Percentiles rank a stretch among this genome's conserved stretches.
These are phyloP conservation scores for Gossypium thurberi DNA, from an alignment of 345 rosid genomes.

Conservation along the genomic window DNA sequence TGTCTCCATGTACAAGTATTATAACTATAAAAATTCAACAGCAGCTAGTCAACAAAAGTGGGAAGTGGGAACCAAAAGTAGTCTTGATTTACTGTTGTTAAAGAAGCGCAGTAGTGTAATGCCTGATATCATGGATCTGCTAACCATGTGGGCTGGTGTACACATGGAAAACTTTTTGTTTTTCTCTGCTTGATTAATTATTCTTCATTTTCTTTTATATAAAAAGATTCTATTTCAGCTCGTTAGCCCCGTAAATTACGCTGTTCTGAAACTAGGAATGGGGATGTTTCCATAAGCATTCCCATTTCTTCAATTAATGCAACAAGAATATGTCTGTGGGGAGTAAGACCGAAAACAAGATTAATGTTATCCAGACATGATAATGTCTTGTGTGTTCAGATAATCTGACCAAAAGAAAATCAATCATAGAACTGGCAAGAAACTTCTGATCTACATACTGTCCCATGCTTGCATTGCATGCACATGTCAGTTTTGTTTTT, in stretches of 20 bases:
- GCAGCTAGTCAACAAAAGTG: neutral
- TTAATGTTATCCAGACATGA: neutral
- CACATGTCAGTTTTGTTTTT: neutral
- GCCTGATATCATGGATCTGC: neutral
- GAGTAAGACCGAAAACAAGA: neutral
- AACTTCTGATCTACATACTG: neutral
- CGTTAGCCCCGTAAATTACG: neutral
- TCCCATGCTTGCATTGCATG: neutral
- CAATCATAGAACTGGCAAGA: neutral
- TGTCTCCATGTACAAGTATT: neutral
- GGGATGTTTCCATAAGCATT: neutral
- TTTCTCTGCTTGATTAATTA: no score
- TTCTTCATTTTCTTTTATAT: no score
- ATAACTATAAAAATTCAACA: neutral
- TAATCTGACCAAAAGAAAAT: neutral
- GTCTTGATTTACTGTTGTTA: neutral
- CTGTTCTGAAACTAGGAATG: neutral
- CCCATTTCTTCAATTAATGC: neutral
- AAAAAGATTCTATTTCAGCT: neutral
- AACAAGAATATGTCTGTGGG: slow-evolving; percentile 1
- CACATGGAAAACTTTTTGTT: no score
- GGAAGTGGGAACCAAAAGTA: neutral
- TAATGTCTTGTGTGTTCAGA: neutral
- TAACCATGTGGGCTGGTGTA: neutral
- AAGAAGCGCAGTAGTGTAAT: neutral